Evolutionary conservation across 257 asterid genomes (phyloP), one percentile per base, ranked within the genome.

Genomic region (Linaria vulgaris): DNA sequence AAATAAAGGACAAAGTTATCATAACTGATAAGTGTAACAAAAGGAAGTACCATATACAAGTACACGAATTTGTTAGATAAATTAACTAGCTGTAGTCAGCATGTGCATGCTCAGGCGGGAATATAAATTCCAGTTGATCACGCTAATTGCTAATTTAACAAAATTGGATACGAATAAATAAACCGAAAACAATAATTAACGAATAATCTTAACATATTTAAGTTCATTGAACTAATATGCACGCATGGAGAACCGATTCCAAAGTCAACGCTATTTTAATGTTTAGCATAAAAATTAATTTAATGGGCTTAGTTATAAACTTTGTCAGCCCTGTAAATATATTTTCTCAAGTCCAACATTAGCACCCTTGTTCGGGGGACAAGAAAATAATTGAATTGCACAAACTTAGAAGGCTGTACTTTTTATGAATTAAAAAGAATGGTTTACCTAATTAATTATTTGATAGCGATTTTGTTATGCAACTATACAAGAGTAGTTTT

Each of bases 221-320:
- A 45, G 66, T 47, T 21, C 56, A 48, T 61, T 22, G 27, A 21
- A 51, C 61, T 51, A 38, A 17, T n/a, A n/a, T 43, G 71, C 69
- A 24, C 72, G 72, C 74, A 22, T 71, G 69, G 72, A 67, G 66
- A 76, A 66, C 49, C 25, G 23, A 45, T 38, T 39, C 44, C 34
- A 56, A 68, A 25, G 77, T 72, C 75, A 76, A 68, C 75, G 56
- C 25, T 9, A 24, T 39, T 52, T 52, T 72, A 68, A 48, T 9
- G 17, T 48, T 4, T 52, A 46, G 31, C 3, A 27, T 19, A 21
- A 2, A 27, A 6, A 27, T 27, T 27, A 27, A 27, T 27, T 11
- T 46, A 60, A 13, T 22, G 10, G 37, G 44, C 38, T 37, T 56
- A 27, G 6, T 27, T 27, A 27, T 48, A 19, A 6, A 8, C n/a